A percentile compares a stretch with the other conserved stretches of the same genome.
These are phyloP conservation scores for Otatea glauca DNA, from an alignment of 176 grass and related monocot genomes.

Conservation along the genomic window DNA sequence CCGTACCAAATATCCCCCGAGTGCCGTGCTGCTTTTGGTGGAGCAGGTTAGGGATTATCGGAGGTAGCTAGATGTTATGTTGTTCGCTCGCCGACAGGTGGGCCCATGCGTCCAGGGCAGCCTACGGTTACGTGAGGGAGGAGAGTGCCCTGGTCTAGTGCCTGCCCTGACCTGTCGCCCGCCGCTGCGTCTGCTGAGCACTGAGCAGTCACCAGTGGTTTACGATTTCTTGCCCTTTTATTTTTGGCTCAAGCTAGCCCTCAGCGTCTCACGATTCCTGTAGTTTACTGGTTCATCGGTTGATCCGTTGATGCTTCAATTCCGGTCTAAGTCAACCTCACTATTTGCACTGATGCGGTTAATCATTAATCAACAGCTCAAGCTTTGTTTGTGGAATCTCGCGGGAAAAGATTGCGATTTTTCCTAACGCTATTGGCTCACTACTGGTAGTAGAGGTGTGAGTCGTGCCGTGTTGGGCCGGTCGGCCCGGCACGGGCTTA, in stretches of 20 bases:
- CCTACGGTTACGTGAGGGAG: not conserved
- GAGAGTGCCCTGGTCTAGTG: not conserved
- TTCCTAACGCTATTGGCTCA: not conserved
- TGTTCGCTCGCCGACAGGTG: conserved; percentile 16
- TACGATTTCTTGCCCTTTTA: not conserved
- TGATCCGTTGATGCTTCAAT: not conserved
- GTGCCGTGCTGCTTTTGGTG: not conserved
- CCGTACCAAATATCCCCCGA: too few relatives aligned
- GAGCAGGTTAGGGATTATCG: not conserved
- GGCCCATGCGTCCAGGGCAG: not conserved
- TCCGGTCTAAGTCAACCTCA: not conserved
- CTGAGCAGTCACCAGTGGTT: not conserved
- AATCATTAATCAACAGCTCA: not conserved
- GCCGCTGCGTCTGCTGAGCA: conserved; percentile 2
- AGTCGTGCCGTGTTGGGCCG: too few relatives aligned
- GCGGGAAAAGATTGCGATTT: not conserved
- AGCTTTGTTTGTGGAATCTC: not conserved
- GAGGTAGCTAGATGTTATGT: not conserved
- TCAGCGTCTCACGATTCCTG: not conserved
- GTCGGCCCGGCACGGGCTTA: too few relatives aligned
- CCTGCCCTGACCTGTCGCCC: not conserved
- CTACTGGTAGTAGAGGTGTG: too few relatives aligned
- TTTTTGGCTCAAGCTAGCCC: not conserved
- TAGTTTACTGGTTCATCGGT: not conserved
- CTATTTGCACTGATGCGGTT: not conserved